These are phyloP conservation scores for Phtheirospermum japonicum DNA, from an alignment of 257 asterid species.

Conservation along the genomic window DNA sequence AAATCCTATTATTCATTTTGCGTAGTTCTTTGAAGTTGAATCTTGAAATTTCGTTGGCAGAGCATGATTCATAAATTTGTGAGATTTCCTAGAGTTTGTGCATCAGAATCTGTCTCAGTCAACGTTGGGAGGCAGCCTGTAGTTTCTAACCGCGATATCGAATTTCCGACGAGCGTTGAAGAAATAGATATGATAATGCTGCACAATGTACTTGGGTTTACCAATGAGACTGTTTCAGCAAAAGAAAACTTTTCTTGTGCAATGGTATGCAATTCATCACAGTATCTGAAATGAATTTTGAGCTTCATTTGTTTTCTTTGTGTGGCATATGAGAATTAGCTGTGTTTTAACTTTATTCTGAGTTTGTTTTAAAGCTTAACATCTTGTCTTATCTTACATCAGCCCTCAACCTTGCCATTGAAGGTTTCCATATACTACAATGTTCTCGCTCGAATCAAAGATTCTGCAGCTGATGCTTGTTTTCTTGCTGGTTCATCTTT, in stretches of 20 bases:
- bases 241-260: conserved; percentile 29
- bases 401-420: conserved; percentile 48
- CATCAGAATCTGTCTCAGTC: conserved; percentile 42
- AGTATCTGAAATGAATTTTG: conserved; percentile 8
- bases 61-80: conserved; percentile 50
- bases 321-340: not conserved
- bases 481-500: conserved; percentile 58
- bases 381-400: conserved; percentile 25
- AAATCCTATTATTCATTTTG: conserved; percentile 4
- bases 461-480: conserved; percentile 53
- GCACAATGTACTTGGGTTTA: conserved; percentile 36
- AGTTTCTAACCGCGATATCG: conserved; percentile 41
- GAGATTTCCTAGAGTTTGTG: conserved; percentile 70
- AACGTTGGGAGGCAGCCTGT: conserved; percentile 32
- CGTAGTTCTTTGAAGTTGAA: conserved; percentile 26
- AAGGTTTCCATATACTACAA: conserved; percentile 53
- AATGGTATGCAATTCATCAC: conserved; percentile 37
- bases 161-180: conserved; percentile 45
- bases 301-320: conserved; percentile 10
- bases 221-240: conserved; percentile 26
- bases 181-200: conserved; percentile 46
- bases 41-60: conserved; percentile 32
- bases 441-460: conserved; percentile 56
- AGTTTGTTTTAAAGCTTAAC: not conserved
- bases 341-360: not conserved